phyloP scores from a whole-genome alignment of 164 flowering plant genomes.

The Stephania cephalantha region DNA sequence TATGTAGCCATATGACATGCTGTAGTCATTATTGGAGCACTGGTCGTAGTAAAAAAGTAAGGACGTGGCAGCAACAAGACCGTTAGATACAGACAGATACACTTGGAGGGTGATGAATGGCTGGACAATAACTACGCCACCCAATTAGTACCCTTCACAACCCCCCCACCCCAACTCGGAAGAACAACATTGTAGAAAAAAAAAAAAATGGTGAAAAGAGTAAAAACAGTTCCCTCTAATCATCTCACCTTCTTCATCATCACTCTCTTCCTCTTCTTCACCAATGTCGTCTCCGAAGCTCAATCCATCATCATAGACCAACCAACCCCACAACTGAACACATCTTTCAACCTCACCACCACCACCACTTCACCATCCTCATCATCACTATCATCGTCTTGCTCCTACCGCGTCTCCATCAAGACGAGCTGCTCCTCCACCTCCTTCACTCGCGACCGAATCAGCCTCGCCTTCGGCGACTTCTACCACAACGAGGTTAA shows the following conservation, averaged over 20 bases:
- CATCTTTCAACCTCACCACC: constrained; percentile 34
- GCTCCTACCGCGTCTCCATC: constrained; percentile 51
- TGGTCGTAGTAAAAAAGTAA: no score
- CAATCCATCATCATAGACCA: constrained; percentile 14
- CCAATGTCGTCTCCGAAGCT: constrained; percentile 16
- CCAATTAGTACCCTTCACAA: no score
- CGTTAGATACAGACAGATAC: no score
- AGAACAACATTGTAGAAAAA: not conserved
- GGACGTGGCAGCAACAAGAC: no score
- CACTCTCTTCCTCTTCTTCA: constrained; percentile 5
- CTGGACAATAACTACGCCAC: no score
- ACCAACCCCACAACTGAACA: constrained; percentile 24
- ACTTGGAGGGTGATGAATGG: no score
- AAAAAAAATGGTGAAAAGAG: no score
- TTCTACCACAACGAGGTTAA: constrained; percentile 65
- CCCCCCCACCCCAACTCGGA: not conserved
- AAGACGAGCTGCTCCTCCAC: constrained; percentile 73
- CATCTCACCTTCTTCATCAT: constrained; percentile 11
- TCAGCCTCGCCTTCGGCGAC: constrained; percentile 74
- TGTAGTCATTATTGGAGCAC: no score
- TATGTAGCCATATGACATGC: no score
- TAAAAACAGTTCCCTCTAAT: no score
- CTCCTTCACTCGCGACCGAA: constrained; percentile 48
- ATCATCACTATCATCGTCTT: constrained; percentile 18
- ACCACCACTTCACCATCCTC: constrained; percentile 16